Percentiles rank a stretch among this genome's conserved stretches.
These are phyloP conservation scores for Saccharomycopsis babjevae DNA, from an alignment of 805 yeast species.

Conservation along the genomic window DNA sequence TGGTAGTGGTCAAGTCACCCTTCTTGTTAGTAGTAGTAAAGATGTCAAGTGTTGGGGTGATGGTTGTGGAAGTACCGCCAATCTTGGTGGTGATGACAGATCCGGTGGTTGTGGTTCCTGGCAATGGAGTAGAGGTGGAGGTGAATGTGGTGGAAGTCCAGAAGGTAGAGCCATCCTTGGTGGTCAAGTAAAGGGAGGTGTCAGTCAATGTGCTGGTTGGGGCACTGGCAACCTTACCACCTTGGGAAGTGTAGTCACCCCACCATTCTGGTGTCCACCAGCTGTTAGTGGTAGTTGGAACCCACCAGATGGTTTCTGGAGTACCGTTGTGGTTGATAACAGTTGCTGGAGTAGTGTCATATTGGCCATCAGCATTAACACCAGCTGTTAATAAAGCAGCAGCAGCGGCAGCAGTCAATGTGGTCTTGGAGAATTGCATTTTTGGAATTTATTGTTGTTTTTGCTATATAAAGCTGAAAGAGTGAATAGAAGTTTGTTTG, in stretches of 20 bases:
- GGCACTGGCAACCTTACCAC: conserved; percentile 15
- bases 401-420: background rate
- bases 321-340: conserved; percentile 15
- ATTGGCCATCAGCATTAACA: conserved; percentile 2
- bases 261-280: conserved; percentile 19
- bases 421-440: conserved; percentile 7
- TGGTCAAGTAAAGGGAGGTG: conserved; percentile 8
- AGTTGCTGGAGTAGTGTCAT: conserved; percentile 16
- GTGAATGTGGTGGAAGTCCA: conserved; percentile 7
- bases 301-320: conserved; percentile 18
- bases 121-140: conserved; percentile 9
- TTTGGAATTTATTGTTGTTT: background rate
- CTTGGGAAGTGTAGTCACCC: conserved; percentile 16
- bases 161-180: conserved; percentile 4
- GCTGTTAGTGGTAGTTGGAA: conserved; percentile 14
- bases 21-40: conserved; percentile 17
- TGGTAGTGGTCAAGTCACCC: conserved; percentile 11
- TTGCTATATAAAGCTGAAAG: background rate
- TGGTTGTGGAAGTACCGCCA: conserved; percentile 19
- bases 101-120: conserved; percentile 17
- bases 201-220: conserved; percentile 3
- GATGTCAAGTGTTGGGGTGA: conserved; percentile 29
- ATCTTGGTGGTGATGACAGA: conserved; percentile 7
- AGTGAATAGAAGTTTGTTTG: background rate
- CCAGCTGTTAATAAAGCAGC: conserved; percentile 3